phyloP scores from a whole-genome alignment of 208 protist genomes.

The Lotmaria passim region DNA sequence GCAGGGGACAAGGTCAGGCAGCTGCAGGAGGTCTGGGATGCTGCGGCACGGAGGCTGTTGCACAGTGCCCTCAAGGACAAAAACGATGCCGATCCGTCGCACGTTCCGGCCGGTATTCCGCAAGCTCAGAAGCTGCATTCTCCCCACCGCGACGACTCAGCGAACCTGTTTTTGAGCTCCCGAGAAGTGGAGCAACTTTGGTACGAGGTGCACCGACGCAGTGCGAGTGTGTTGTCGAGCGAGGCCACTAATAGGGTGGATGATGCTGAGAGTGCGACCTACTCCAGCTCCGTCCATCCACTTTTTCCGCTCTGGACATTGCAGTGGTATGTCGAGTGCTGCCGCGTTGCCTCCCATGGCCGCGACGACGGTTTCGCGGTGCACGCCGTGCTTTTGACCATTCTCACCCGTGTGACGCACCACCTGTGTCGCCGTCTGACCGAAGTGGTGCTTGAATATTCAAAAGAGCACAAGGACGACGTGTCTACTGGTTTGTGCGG shows the following conservation, averaged over 20 bases:
- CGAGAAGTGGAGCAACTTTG: conserved; percentile 2
- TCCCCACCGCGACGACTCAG: not conserved
- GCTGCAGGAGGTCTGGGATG: conserved; percentile 16
- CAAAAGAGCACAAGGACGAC: not conserved
- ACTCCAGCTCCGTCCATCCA: not conserved
- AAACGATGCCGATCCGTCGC: no score
- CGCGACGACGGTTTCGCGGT: conserved; percentile 36
- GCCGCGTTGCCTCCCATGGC: conserved; percentile 29
- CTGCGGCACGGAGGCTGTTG: no score
- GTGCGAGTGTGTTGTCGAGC: no score
- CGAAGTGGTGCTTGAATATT: conserved; percentile 6
- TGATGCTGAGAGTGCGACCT: no score
- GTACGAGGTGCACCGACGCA: not conserved
- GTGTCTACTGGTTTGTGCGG: not conserved
- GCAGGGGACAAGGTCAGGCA: not conserved
- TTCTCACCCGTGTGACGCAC: conserved; percentile 13
- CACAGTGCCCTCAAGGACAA: no score
- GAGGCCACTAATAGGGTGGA: no score
- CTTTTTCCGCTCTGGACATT: not conserved
- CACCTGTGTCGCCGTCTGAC: conserved; percentile 25
- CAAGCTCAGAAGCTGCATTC: not conserved
- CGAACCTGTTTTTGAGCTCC: not conserved
- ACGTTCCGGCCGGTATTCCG: no score
- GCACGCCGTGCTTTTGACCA: conserved; percentile 29
- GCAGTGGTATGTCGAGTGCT: conserved; percentile 36